Evolutionary conservation across 2,329 filamentous ascomycete genomes (phyloP).

Genomic region (Pseudogymnoascus verrucosus): DNA sequence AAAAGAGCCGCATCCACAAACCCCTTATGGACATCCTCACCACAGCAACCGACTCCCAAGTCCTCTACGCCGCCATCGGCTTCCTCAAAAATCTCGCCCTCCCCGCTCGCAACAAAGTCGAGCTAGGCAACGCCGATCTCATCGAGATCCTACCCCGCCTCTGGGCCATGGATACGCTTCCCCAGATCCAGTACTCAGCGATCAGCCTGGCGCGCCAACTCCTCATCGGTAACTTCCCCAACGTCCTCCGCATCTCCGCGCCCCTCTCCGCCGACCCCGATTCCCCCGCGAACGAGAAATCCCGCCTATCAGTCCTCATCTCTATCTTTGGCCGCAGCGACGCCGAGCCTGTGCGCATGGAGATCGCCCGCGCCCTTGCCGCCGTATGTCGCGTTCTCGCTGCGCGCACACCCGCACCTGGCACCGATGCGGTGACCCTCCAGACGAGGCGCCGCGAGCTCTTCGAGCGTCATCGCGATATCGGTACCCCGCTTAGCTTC

Average conservation of each 20-base stretch:
- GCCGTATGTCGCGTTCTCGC: constrained; percentile 49
- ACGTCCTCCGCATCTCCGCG: constrained; percentile 42
- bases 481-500: constrained; percentile 36
- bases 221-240: constrained; percentile 43
- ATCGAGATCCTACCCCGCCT: constrained; percentile 46
- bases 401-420: constrained; percentile 28
- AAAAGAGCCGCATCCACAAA: constrained; percentile 34
- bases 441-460: constrained; percentile 27
- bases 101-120: constrained; percentile 44
- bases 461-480: constrained; percentile 26
- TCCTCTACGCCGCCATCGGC: constrained; percentile 49
- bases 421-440: constrained; percentile 17
- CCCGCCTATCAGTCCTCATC: constrained; percentile 33
- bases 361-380: constrained; percentile 47
- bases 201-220: constrained; percentile 51
- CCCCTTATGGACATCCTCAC: constrained; percentile 40
- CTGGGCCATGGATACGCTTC: constrained; percentile 44
- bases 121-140: constrained; percentile 38
- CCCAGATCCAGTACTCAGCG: constrained; percentile 52
- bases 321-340: constrained; percentile 37
- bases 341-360: constrained; percentile 49
- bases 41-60: constrained; percentile 38
- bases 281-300: constrained; percentile 27
- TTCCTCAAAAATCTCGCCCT: constrained; percentile 60
- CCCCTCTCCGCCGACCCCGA: constrained; percentile 32